Base-by-base conservation (phyloP, 2,329 filamentous ascomycete species). In the Fusarium torreyae region DNA sequence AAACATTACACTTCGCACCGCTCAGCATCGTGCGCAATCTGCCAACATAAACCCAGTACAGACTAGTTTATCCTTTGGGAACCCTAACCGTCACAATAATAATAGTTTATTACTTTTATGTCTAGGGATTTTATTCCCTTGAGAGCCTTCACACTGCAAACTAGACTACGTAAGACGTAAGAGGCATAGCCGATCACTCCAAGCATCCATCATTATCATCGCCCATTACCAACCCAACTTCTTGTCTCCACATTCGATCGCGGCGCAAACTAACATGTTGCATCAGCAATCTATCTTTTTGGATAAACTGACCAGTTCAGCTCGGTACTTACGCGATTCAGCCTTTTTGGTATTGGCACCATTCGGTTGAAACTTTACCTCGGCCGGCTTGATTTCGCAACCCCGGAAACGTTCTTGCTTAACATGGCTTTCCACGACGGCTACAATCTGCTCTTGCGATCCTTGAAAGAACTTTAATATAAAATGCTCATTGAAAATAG, bases 311-410 rank as follows among this genome's bases (percentile, higher is more conserved):
- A 15, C 14, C 26, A 15, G 26, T 22, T 22, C 11, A 6, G 33
- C 31, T 33, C 7, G n/a, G 26, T 8, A 52, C 49, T 52, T 52
- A 52, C 49, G 26, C 20, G 38, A 52, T 42, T 52, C 49, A 40
- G 49, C 49, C 24, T 13, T 52, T 22, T 17, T 26, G 42, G 49
- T 52, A 17, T 40, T 33, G 24, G 31, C n/a, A 33, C 42, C 38
- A 33, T 20, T 52, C n/a, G 49, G 36, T 22, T 52, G 49, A 42
- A 38, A n/a, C 42, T 52, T 52, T 38, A 52, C 49, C 36, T 52
- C 49, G 24, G 49, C 49, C 17, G 49, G 49, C 42, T 17, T 31
- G 17, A 52, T 42, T 22, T 52, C 49, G n/a, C 49, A 40, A 13
- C 49, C 49, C 22, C 26, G 36, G 17, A 52, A n/a, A 9, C 49